Percentiles rank a stretch among this genome's conserved stretches.
These are phyloP conservation scores for Flammula alnicola DNA, from an alignment of 1,284 basidiomycete genomes.

Conservation along the genomic window DNA sequence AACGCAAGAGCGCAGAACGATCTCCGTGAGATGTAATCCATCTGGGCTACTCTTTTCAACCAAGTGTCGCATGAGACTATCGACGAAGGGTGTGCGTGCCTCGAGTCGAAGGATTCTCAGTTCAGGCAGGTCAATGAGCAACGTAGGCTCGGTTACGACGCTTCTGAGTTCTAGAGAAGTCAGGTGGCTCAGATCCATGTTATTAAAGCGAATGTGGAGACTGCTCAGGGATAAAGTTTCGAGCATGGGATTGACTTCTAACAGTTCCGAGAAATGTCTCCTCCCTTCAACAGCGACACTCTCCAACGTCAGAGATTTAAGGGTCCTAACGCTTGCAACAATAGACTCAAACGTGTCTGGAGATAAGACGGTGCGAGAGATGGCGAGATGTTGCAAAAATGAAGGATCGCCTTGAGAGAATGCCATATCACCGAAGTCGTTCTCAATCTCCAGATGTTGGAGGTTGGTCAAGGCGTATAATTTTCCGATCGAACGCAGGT, in stretches of 20 bases:
- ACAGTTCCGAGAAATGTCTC: conserved; percentile 15
- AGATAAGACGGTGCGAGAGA: background rate
- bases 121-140: conserved; percentile 18
- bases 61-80: conserved; percentile 15
- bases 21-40: conserved; percentile 33
- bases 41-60: conserved; percentile 8
- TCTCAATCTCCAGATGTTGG: conserved; percentile 27
- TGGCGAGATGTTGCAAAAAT: conserved; percentile 9
- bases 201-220: conserved; percentile 1
- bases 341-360: background rate
- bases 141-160: background rate
- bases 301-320: conserved; percentile 13
- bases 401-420: background rate
- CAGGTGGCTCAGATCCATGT: conserved; percentile 3
- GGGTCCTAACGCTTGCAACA: background rate
- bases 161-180: conserved; percentile 15
- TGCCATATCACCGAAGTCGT: background rate
- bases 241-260: conserved; percentile 37
- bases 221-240: conserved; percentile 34
- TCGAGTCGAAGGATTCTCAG: conserved; percentile 22
- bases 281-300: background rate
- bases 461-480: conserved; percentile 39
- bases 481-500: conserved; percentile 34
- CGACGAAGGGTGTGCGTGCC: background rate
- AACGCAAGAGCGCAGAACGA: conserved; percentile 34